These are phyloP conservation scores for Thermothelomyces thermophilus DNA, from an alignment of 2,329 filamentous ascomycete genomes.

Conservation along the genomic window DNA sequence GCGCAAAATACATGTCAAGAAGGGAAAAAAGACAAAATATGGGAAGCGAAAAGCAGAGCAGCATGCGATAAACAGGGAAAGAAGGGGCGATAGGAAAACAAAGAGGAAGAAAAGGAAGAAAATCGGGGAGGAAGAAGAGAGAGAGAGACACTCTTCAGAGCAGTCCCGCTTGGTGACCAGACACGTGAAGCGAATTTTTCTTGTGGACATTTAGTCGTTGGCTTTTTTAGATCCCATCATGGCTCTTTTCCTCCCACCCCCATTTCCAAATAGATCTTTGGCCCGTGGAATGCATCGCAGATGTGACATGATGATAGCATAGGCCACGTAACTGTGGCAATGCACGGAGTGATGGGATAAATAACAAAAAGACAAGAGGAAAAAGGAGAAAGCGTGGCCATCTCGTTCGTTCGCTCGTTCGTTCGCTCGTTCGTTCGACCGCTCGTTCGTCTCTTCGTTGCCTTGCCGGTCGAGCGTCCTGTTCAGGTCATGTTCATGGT, in stretches of 20 bases:
- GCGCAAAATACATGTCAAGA: not conserved
- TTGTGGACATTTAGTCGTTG: not conserved
- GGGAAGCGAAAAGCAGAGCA: not conserved
- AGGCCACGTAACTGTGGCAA: not conserved
- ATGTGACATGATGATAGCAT: not conserved
- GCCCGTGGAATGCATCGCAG: slow-evolving; percentile 8
- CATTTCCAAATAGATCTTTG: too few species aligned
- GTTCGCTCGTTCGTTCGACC: not conserved
- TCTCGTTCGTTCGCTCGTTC: not conserved
- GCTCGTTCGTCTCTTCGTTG: not conserved
- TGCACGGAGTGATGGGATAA: not conserved
- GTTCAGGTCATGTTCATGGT: slow-evolving; percentile 38
- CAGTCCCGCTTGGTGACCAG: not conserved
- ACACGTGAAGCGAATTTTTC: not conserved
- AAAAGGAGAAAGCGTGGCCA: too few species aligned
- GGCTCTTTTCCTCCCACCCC: not conserved
- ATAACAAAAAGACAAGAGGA: too few species aligned
- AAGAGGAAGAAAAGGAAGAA: not conserved
- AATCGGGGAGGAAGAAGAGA: not conserved
- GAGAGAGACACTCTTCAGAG: not conserved
- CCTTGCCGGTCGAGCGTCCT: not conserved
- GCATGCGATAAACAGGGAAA: not conserved
- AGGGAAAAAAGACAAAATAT: not conserved
- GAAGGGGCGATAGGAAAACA: not conserved
- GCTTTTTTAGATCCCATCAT: not conserved